These are phyloP conservation scores for Arthrocladium fulminans DNA, from an alignment of 2,329 filamentous ascomycete genomes.

Conservation along the genomic window DNA sequence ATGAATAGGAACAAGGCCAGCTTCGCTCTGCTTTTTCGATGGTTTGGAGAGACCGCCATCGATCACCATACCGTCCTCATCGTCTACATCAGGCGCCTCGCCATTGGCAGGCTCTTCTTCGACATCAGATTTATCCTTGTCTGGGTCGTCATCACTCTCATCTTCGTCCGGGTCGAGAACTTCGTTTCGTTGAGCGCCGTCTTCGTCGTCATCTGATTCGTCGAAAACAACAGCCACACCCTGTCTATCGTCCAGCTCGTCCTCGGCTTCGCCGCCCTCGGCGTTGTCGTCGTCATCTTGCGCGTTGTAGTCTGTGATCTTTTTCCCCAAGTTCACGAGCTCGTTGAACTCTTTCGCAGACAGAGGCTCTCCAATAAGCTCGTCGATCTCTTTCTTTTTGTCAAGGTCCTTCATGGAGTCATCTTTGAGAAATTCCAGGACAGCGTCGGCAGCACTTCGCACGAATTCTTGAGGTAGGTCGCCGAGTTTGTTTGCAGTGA, in stretches of 20 bases:
- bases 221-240: slow-evolving; percentile 97
- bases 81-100: slow-evolving; percentile 41
- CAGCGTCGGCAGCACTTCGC: slow-evolving; percentile 84
- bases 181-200: slow-evolving; percentile 68
- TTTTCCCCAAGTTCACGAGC: slow-evolving; percentile 90
- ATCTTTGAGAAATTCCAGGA: slow-evolving; percentile 86
- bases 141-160: slow-evolving; percentile 65
- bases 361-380: slow-evolving; percentile 75
- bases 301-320: slow-evolving; percentile 96
- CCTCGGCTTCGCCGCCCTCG: slow-evolving; percentile 56
- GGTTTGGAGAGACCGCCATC: slow-evolving; percentile 54
- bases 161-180: slow-evolving; percentile 71
- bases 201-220: slow-evolving; percentile 79
- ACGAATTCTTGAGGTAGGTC: slow-evolving; percentile 90
- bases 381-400: slow-evolving; percentile 96
- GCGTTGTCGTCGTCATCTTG: slow-evolving; percentile 91
- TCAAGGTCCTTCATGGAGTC: slow-evolving; percentile 94
- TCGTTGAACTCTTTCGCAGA: slow-evolving; percentile 92
- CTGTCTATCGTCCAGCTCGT: slow-evolving; percentile 84
- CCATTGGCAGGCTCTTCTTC: slow-evolving; percentile 40
- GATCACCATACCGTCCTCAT: slow-evolving; percentile 62
- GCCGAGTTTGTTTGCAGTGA: slow-evolving; percentile 78
- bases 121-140: slow-evolving; percentile 51
- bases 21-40: slow-evolving; percentile 34
- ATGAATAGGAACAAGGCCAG: slow-evolving; percentile 61